Evolutionary conservation across 495 filamentous ascomycete genomes (phyloP), one percentile per base, ranked within the genome.

Genomic region (Daldinia loculata): DNA sequence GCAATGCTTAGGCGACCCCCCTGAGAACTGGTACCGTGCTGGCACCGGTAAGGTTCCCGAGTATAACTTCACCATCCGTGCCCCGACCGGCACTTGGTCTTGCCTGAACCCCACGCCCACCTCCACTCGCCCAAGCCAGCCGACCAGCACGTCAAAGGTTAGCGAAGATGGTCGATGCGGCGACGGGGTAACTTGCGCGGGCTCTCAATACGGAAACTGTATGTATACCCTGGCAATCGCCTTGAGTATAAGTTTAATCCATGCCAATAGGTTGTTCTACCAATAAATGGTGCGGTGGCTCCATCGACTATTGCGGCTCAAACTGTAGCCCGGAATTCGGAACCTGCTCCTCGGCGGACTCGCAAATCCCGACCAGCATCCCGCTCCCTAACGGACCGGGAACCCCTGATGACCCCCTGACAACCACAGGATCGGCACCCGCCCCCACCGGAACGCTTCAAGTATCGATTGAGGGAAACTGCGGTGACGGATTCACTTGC

Each of bases 1-100:
- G 2, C 85, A 92, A 69, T 94, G 92, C 77, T 80, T 95, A 17
- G 89, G 87, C 12, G 91, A 94, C 72, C 86, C 91, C 2, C 69
- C 77, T 0, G 85, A 84, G 26, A 89, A 91, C 75, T 96, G 93
- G 93, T 96, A 91, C 74, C 84, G 88, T 12, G 73, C 75, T 22
- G 75, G 73, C 24, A 69, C 70, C 2, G 67, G 67, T 29, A 30
- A 74, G 27, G 80, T 75, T 19, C 67, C 71, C 24, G 43, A 71
- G 39, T 66, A 74, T 57, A 65, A 65, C 65, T 74, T 71, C 68
- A 68, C 56, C 55, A 62, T 65, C 51, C 71, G 72, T 36, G 50
- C 58, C 50, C 58, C 74, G 9, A 76, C 76, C 1, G 76, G 72
- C 41, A 74, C 72, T 2, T 77, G 56, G 39, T 14, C 73, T 45